These are phyloP conservation scores for Ilex asprella DNA, from an alignment of 257 asterid species.

Conservation along the genomic window DNA sequence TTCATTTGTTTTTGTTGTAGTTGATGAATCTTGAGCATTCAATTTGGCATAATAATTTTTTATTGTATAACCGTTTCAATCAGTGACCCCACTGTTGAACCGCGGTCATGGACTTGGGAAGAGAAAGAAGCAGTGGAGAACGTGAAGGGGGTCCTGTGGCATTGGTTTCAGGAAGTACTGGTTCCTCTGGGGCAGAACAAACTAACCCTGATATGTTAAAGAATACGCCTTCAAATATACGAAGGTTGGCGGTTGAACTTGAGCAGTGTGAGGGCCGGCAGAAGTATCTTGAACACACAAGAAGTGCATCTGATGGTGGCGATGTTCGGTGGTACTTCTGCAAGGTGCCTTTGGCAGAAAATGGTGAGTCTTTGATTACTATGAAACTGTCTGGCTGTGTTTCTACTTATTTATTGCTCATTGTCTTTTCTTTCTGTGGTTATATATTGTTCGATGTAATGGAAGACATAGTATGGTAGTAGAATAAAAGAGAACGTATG, in stretches of 20 bases:
- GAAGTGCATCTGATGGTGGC: constrained; percentile 91
- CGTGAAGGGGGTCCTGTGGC: constrained; percentile 1
- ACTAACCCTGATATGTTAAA: constrained; percentile 71
- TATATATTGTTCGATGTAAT: no score
- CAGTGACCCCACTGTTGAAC: no score
- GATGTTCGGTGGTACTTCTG: constrained; percentile 95
- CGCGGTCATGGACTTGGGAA: not conserved
- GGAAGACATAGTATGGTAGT: no score
- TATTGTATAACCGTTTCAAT: no score
- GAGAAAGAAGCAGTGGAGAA: not conserved
- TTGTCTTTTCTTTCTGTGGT: not conserved
- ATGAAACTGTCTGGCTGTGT: not conserved
- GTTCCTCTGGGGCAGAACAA: constrained; percentile 30
- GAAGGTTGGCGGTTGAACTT: constrained; percentile 72
- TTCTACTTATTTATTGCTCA: not conserved
- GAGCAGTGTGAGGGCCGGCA: constrained; percentile 81
- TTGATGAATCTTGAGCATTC: no score
- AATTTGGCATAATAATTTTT: no score
- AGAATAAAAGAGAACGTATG: no score
- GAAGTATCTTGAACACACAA: constrained; percentile 83
- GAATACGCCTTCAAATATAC: constrained; percentile 89
- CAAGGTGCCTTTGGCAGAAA: constrained; percentile 62
- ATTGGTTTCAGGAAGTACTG: constrained; percentile 22
- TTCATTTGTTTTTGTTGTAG: no score
- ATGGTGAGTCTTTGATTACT: constrained; percentile 45